These are phyloP conservation scores for Populus deltoides DNA, from an alignment of 345 rosid genomes.

Conservation along the genomic window DNA sequence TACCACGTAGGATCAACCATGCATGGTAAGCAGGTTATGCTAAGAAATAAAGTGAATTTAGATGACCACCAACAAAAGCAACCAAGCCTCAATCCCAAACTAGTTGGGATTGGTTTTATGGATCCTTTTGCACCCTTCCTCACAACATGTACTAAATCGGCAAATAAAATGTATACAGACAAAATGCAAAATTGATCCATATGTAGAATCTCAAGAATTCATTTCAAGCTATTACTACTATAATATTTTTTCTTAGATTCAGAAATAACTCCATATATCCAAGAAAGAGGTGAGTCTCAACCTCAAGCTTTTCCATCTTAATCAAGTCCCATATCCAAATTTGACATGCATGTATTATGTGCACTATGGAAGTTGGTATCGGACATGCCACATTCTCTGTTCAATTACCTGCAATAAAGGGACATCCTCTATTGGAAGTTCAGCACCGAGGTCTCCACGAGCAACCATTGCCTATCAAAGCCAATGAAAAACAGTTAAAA, in stretches of 20 bases:
- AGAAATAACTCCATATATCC: not conserved
- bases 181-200: not conserved
- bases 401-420: conserved; percentile 82
- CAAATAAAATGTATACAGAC: not conserved
- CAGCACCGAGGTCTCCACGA: conserved; percentile 99
- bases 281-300: not conserved
- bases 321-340: not conserved
- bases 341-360: not conserved
- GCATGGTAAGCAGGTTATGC: not conserved
- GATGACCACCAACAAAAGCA: not conserved
- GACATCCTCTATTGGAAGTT: conserved; percentile 97
- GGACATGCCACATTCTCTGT: not conserved
- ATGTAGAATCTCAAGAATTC: not conserved
- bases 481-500: conserved; percentile 2
- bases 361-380: not conserved
- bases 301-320: not conserved
- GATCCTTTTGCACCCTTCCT: not conserved
- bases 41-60: not conserved
- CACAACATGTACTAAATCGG: not conserved
- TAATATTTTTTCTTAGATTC: not conserved
- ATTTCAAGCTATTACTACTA: not conserved
- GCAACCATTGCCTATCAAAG: conserved; percentile 90
- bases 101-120: not conserved
- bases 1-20: not conserved
- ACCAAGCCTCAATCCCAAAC: not conserved